These are phyloP conservation scores for Mortierella hygrophila DNA, from an alignment of 192 early-diverging fungal genomes.

Conservation along the genomic window DNA sequence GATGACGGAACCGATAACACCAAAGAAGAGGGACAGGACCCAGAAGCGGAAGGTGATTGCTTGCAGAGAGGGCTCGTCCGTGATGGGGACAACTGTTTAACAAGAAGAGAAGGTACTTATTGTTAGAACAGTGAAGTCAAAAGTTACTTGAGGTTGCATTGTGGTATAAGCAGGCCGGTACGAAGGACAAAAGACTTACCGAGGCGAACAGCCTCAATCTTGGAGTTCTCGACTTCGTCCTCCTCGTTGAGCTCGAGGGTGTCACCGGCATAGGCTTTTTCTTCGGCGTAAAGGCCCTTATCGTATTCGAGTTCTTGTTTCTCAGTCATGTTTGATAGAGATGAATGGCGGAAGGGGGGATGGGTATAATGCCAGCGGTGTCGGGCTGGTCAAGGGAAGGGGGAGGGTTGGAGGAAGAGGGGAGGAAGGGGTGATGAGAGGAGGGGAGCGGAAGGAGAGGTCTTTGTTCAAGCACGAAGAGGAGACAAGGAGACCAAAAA, in stretches of 20 bases:
- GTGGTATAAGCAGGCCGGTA: background rate
- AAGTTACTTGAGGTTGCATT: background rate
- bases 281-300: conserved; percentile 2
- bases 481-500: background rate
- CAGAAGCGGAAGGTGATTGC: conserved; percentile 66
- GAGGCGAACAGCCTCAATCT: conserved; percentile 52
- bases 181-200: conserved; percentile 1
- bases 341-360: background rate
- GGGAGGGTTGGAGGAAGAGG: background rate
- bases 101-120: background rate
- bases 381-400: background rate
- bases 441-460: background rate
- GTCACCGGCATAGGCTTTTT: background rate
- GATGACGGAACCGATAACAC: conserved; percentile 43
- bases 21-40: conserved; percentile 60
- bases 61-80: conserved; percentile 59
- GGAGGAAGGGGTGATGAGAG: background rate
- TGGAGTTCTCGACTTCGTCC: conserved; percentile 27
- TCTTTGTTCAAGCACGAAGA: background rate
- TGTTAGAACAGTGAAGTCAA: conserved; percentile 7
- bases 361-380: background rate
- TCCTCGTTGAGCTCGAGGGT: conserved; percentile 17
- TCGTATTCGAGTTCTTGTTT: conserved; percentile 8
- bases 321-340: background rate
- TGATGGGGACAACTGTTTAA: conserved; percentile 19